A percentile compares a stretch with the other conserved stretches of the same genome.
Evolutionary conservation across 345 rosid species (phyloP).

Genomic region (Luvunga scandens): DNA sequence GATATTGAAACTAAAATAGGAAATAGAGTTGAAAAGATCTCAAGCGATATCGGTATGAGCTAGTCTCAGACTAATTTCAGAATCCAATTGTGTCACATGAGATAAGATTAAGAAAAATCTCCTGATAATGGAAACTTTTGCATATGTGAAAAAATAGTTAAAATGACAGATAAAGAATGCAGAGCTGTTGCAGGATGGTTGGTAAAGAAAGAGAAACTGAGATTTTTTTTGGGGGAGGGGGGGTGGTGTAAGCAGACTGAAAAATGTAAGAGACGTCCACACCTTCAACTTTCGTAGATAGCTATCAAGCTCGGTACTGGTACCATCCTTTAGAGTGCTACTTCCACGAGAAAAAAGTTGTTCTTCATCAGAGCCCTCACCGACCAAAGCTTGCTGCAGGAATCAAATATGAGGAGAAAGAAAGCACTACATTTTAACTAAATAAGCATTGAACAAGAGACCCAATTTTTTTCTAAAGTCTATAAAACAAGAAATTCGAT

Average conservation of each 20-base stretch:
- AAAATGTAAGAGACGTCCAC: constrained; percentile 3
- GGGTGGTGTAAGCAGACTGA: background rate
- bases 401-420: background rate
- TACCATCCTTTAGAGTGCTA: constrained; percentile 46
- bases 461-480: background rate
- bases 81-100: background rate
- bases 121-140: background rate
- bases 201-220: background rate
- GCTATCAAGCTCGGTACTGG: constrained; percentile 60
- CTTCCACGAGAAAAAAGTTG: constrained; percentile 74
- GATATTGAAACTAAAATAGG: background rate
- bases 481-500: background rate
- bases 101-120: background rate
- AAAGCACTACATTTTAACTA: background rate
- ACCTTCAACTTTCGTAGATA: constrained; percentile 77
- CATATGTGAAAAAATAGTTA: background rate
- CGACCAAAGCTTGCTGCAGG: constrained; percentile 93
- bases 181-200: background rate
- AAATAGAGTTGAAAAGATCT: background rate
- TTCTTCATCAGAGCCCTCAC: constrained; percentile 83
- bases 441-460: background rate
- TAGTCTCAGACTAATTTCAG: background rate
- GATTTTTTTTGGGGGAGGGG: too few species aligned
- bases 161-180: background rate
- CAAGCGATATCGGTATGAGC: background rate